Base-by-base conservation (phyloP, 2,329 filamentous ascomycete species). In the Grosmannia huntii region DNA sequence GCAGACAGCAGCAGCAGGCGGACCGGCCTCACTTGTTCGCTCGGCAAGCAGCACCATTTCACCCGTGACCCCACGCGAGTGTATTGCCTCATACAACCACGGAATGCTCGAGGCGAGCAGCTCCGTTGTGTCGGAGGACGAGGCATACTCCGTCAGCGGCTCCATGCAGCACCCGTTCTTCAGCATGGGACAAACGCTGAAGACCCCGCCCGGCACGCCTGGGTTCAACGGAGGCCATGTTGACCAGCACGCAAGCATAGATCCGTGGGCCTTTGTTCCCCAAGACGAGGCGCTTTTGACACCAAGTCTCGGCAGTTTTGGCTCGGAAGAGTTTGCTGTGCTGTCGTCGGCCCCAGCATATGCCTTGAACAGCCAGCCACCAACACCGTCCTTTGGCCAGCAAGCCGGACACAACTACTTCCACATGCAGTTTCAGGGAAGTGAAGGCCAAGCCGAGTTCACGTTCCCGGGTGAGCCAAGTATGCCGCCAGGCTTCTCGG, bases 241-340 rank as follows among this genome's bases (percentile, higher is more conserved):
- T 16, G 56, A 57, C 19, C 55, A 44, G 46, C 48, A 16, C 1
- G 10, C 10, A 5, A 33, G 14, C 12, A 21, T 51, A 19, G 55
- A 51, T 23, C 19, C 65, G 41, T 68, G 73, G 64, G 64, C 64
- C 55, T 68, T 71, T 60, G 64, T 71, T 6, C 67, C 74, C 3
- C 65, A 72, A 0, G 79, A 82, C 48, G 78, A 80, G 60, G 70
- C 74, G 12, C 64, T 82, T 21, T 67, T 77, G 16, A 78, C 77
- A 2, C 76, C 79, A 1, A 74, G 72, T 46, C 64, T 78, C 19
- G 70, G 68, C 57, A 69, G 70, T 58, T 76, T 76, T 59, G 71
- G 77, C 6, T 72, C 69, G 4, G 76, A 78, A 50, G 75, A 77
- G 53, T 69, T 79, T 54, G 65, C 67, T 9, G 66, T 73, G 60